phyloP scores from a whole-genome alignment of 169 alveolate species.

The Cyclospora cayetanensis region DNA sequence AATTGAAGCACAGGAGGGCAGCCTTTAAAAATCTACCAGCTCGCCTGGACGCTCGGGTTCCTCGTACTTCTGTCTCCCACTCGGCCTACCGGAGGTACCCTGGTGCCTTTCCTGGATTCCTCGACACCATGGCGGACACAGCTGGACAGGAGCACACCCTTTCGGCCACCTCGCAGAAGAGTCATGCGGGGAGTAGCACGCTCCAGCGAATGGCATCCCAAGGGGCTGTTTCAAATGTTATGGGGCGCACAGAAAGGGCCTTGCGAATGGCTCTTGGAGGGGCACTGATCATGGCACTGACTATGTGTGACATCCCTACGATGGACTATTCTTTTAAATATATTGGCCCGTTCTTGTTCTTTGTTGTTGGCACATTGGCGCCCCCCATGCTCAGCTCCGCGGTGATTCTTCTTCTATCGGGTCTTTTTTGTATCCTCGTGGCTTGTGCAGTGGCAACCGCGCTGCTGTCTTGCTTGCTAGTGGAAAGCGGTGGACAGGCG shows the following conservation, averaged over 20 bases:
- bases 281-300: constrained; percentile 51
- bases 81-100: no score
- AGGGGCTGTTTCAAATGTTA: constrained; percentile 1
- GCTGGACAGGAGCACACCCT: no score
- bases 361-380: constrained; percentile 61
- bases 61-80: no score
- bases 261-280: constrained; percentile 67
- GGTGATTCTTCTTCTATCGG: constrained; percentile 38
- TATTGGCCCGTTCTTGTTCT: constrained; percentile 61
- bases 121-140: no score
- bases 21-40: no score
- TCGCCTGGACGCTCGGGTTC: no score
- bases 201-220: neutral
- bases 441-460: constrained; percentile 58
- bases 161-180: no score
- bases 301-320: constrained; percentile 61
- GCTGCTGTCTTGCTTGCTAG: neutral
- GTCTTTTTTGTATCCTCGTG: constrained; percentile 53
- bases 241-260: constrained; percentile 60
- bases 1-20: no score
- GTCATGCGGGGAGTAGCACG: neutral
- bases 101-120: no score
- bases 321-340: constrained; percentile 62
- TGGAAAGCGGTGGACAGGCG: constrained; percentile 39
- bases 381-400: constrained; percentile 61